A percentile compares a stretch with the other conserved stretches of the same genome.
Evolutionary conservation across 257 asterid species (phyloP).

Genomic region (Jaltomata sinuosa): DNA sequence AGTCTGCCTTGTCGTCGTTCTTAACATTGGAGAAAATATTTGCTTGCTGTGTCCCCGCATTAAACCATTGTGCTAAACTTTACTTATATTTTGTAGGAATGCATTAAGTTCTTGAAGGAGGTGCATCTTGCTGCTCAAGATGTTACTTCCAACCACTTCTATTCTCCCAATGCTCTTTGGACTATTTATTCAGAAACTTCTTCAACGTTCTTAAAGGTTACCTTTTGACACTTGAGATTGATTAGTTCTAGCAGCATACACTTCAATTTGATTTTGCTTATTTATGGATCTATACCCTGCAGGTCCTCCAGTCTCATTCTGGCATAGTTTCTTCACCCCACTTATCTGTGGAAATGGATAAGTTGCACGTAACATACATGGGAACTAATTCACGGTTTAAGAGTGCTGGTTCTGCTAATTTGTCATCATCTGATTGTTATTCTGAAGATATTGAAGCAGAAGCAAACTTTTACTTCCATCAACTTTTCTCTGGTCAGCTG

Average conservation of each 20-base stretch:
- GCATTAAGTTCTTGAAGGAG: constrained; percentile 74
- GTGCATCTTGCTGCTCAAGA: constrained; percentile 51
- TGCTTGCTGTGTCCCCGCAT: not conserved
- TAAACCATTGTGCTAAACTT: not conserved
- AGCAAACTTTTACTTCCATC: constrained; percentile 70
- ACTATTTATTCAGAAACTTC: constrained; percentile 56
- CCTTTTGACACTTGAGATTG: not conserved
- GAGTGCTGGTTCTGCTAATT: constrained; percentile 39
- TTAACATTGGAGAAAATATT: not conserved
- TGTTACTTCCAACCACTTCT: constrained; percentile 45
- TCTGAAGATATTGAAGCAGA: constrained; percentile 72
- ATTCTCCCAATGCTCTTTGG: constrained; percentile 39
- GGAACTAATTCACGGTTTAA: constrained; percentile 38
- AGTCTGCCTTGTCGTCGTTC: not conserved
- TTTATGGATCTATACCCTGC: constrained; percentile 11
- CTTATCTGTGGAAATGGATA: constrained; percentile 63
- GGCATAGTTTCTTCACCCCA: constrained; percentile 42
- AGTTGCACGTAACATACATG: constrained; percentile 41
- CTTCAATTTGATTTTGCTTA: not conserved
- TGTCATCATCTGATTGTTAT: constrained; percentile 41
- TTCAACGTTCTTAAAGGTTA: constrained; percentile 67
- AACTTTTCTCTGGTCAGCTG: constrained; percentile 74
- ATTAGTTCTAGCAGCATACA: not conserved
- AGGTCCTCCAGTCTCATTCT: constrained; percentile 81
- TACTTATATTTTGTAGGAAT: constrained; percentile 47